These are phyloP conservation scores for Melastoma malabathricum DNA, from an alignment of 345 rosid species.

Conservation along the genomic window DNA sequence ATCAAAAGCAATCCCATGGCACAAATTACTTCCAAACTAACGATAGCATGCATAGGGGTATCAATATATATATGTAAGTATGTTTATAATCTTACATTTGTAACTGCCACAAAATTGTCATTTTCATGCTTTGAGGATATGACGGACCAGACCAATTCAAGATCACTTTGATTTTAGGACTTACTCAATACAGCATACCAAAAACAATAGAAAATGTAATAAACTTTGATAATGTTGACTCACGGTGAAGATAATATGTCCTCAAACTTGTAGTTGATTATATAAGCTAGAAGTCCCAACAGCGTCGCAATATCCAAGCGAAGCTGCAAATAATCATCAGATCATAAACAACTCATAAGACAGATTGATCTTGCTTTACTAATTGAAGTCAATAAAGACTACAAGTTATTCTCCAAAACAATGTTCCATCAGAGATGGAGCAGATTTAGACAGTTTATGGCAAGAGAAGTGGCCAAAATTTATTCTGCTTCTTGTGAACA, in stretches of 20 bases:
- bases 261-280: conserved; percentile 92
- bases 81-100: too few relatives aligned
- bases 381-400: background rate
- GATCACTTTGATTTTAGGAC: too few relatives aligned
- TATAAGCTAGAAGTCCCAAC: conserved; percentile 81
- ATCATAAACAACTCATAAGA: conserved; percentile 2
- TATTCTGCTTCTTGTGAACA: too few relatives aligned
- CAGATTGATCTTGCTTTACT: background rate
- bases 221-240: conserved; percentile 8
- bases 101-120: too few relatives aligned
- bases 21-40: too few relatives aligned
- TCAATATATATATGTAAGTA: too few relatives aligned
- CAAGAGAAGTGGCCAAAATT: background rate
- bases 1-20: too few relatives aligned
- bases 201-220: background rate
- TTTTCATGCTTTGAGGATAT: too few relatives aligned
- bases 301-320: conserved; percentile 74
- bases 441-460: background rate
- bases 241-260: conserved; percentile 78
- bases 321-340: conserved; percentile 38
- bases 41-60: too few relatives aligned
- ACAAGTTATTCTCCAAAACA: background rate
- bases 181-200: too few relatives aligned
- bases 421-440: too few relatives aligned
- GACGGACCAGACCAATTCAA: too few relatives aligned